Evolutionary conservation across 768 basidiomycete genomes (phyloP).

Genomic region (Lentinula boryana): DNA sequence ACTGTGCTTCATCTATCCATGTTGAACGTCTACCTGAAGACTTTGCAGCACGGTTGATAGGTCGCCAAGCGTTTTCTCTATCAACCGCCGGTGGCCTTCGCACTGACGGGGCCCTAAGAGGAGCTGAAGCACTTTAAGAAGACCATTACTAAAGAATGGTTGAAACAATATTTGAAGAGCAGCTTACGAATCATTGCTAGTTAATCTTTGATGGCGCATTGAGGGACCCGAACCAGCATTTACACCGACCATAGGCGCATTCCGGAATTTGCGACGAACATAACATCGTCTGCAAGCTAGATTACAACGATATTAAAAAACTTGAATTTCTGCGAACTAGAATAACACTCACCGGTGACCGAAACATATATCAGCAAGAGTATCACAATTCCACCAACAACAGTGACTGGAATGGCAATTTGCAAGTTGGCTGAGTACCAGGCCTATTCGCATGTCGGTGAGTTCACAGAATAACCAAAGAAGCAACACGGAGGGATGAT

Average conservation of each 20-base stretch:
- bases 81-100: background rate
- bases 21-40: background rate
- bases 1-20: background rate
- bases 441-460: slow-evolving; percentile 31
- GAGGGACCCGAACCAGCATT: background rate
- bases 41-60: background rate
- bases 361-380: slow-evolving; percentile 52
- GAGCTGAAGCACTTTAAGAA: background rate
- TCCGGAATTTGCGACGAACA: background rate
- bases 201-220: slow-evolving; percentile 1
- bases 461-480: background rate
- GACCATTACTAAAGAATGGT: background rate
- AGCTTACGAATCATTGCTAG: background rate
- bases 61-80: background rate
- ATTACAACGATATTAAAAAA: background rate
- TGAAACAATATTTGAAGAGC: background rate
- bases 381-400: slow-evolving; percentile 60
- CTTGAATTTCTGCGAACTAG: background rate
- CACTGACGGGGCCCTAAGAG: background rate
- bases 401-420: slow-evolving; percentile 73
- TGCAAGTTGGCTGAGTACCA: slow-evolving; percentile 76
- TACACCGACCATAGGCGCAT: background rate
- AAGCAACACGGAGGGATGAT: slow-evolving; percentile 2
- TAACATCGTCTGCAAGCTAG: background rate
- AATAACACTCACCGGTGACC: slow-evolving; percentile 30